phyloP scores from a whole-genome alignment of 257 asterid species.

The Solanum phureja region DNA sequence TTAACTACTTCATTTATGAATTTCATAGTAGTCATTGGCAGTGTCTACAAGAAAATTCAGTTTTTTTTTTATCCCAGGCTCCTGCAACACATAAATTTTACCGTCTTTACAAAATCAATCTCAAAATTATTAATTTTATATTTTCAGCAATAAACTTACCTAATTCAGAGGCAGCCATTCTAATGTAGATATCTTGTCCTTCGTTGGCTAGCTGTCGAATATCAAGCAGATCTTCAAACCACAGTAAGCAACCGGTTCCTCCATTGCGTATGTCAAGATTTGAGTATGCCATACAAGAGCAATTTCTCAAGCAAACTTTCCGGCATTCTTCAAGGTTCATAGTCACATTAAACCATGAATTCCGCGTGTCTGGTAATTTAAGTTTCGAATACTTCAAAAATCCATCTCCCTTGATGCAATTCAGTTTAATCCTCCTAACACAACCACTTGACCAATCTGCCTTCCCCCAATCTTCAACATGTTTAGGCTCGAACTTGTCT shows the following conservation, averaged over 20 bases:
- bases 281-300: slow-evolving; percentile 21
- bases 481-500: slow-evolving; percentile 14
- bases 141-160: not conserved
- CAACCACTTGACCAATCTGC: slow-evolving; percentile 19
- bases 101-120: not conserved
- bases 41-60: not conserved
- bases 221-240: slow-evolving; percentile 21
- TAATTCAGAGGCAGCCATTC: slow-evolving; percentile 14
- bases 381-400: slow-evolving; percentile 2
- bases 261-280: slow-evolving; percentile 7
- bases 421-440: not conserved
- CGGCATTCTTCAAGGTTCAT: slow-evolving; percentile 5
- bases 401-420: slow-evolving; percentile 13
- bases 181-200: slow-evolving; percentile 15
- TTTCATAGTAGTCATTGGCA: not conserved
- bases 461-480: slow-evolving; percentile 6
- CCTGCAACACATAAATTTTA: not conserved
- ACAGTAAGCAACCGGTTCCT: slow-evolving; percentile 22
- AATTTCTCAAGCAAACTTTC: slow-evolving; percentile 5
- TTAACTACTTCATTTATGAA: not conserved
- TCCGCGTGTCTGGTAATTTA: slow-evolving; percentile 12
- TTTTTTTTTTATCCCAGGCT: not conserved
- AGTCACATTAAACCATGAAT: not conserved
- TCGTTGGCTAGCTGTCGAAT: not conserved
- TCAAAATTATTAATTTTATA: not conserved